phyloP scores from a whole-genome alignment of 1,284 basidiomycete genomes.

The Fomitopsis palustris region DNA sequence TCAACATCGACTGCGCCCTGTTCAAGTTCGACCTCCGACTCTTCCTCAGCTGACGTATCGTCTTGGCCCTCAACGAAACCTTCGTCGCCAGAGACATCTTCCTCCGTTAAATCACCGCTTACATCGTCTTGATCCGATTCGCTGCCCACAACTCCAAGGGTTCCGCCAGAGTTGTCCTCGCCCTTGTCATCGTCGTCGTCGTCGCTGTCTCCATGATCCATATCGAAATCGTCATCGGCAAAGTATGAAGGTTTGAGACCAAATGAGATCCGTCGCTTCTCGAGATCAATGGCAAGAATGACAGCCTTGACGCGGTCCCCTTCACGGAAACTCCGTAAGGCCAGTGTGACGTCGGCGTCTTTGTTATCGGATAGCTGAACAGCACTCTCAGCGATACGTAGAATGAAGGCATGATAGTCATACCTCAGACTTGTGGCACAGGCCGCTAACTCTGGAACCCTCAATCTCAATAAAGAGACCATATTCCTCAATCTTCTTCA shows the following conservation, averaged over 20 bases:
- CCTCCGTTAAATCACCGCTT: neutral
- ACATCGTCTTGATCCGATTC: constrained; percentile 1
- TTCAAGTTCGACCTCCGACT: constrained; percentile 8
- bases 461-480: constrained; percentile 92
- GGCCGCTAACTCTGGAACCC: constrained; percentile 78
- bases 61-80: constrained; percentile 36
- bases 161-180: constrained; percentile 22
- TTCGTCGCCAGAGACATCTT: constrained; percentile 16
- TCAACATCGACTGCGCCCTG: constrained; percentile 32
- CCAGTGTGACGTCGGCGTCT: constrained; percentile 72
- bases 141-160: constrained; percentile 2
- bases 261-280: constrained; percentile 81
- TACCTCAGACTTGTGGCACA: constrained; percentile 94
- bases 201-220: constrained; percentile 26
- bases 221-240: constrained; percentile 47
- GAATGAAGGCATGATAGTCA: no score
- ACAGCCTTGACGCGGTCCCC: constrained; percentile 86
- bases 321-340: constrained; percentile 80
- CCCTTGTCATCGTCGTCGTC: constrained; percentile 26
- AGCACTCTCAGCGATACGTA: no score
- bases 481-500: constrained; percentile 82
- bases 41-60: constrained; percentile 9
- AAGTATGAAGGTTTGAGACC: constrained; percentile 92
- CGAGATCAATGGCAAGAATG: constrained; percentile 68
- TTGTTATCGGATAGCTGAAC: constrained; percentile 89